Evolutionary conservation across 371 early-diverging fungal species (phyloP).

Genomic region (Synchytrium microbalum): DNA sequence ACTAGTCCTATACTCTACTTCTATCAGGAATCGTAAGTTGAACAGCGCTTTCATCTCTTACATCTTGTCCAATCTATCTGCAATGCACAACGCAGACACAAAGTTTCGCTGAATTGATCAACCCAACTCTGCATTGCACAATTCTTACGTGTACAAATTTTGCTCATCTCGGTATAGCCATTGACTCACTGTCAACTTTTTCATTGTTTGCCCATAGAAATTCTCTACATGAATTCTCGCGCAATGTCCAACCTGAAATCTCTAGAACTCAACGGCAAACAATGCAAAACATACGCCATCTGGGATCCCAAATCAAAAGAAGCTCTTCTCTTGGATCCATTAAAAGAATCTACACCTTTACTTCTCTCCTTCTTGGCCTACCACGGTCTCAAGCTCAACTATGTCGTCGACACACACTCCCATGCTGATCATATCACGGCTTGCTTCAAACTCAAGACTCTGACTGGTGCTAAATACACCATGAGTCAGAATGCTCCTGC

Average conservation of each 20-base stretch:
- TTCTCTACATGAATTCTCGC: too few relatives aligned
- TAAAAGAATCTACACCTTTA: background rate
- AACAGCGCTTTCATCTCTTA: too few relatives aligned
- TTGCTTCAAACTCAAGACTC: background rate
- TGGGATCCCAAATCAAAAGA: background rate
- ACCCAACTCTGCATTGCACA: too few relatives aligned
- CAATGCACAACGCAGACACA: too few relatives aligned
- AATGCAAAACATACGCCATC: background rate
- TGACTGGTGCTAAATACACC: background rate
- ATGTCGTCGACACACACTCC: slow-evolving; percentile 22
- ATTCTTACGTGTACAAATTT: too few relatives aligned
- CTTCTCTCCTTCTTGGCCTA: background rate
- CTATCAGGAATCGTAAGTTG: too few relatives aligned
- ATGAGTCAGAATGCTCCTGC: background rate
- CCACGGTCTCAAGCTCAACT: slow-evolving; percentile 15
- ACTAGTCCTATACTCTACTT: too few relatives aligned
- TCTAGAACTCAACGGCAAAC: background rate
- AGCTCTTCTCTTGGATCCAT: background rate
- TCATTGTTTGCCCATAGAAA: too few relatives aligned
- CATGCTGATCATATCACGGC: slow-evolving; percentile 21
- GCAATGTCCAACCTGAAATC: background rate
- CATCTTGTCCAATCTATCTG: too few relatives aligned
- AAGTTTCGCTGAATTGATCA: too few relatives aligned
- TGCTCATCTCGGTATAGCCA: too few relatives aligned
- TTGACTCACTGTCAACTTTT: too few relatives aligned